Evolutionary conservation across 176 grass and related monocot species (phyloP).

Genomic region (Oryza longistaminata): DNA sequence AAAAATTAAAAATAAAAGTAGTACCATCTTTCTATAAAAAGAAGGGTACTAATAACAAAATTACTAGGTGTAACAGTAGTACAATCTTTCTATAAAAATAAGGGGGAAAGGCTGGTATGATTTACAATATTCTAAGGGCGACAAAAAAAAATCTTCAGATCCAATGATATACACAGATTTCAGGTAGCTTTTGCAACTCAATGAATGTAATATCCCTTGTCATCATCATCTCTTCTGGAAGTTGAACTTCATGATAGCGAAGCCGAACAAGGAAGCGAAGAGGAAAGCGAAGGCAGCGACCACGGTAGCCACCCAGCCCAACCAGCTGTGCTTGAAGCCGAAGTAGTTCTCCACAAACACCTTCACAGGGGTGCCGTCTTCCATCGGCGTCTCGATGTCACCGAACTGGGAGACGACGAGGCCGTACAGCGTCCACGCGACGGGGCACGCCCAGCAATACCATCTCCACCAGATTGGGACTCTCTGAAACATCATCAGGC

Average conservation of each 20-base stretch:
- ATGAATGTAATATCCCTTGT: conserved; percentile 8
- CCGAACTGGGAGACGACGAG: conserved; percentile 77
- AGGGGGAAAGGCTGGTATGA: neutral
- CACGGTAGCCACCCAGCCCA: conserved; percentile 56
- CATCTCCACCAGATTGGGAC: conserved; percentile 87
- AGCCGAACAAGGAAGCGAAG: conserved; percentile 65
- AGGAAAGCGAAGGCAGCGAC: conserved; percentile 52
- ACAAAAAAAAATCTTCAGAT: neutral
- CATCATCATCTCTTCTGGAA: conserved; percentile 81
- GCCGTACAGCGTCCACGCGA: conserved; percentile 78
- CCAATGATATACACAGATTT: conserved; percentile 4
- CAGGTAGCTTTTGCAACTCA: neutral
- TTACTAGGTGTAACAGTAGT: neutral
- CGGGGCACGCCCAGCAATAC: conserved; percentile 73
- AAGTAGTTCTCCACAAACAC: conserved; percentile 59
- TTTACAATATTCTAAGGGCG: neutral
- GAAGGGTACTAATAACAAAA: neutral
- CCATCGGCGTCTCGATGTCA: conserved; percentile 43
- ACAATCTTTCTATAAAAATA: neutral
- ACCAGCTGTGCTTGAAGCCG: conserved; percentile 70
- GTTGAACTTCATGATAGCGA: conserved; percentile 81
- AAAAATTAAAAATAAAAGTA: too few relatives aligned
- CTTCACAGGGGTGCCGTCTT: conserved; percentile 29
- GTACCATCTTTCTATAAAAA: too few relatives aligned
- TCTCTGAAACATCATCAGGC: conserved; percentile 47